A percentile compares a stretch with the other conserved stretches of the same genome.
These are phyloP conservation scores for Coemansia sp. DNA, from an alignment of 192 early-diverging fungal species.

Conservation along the genomic window DNA sequence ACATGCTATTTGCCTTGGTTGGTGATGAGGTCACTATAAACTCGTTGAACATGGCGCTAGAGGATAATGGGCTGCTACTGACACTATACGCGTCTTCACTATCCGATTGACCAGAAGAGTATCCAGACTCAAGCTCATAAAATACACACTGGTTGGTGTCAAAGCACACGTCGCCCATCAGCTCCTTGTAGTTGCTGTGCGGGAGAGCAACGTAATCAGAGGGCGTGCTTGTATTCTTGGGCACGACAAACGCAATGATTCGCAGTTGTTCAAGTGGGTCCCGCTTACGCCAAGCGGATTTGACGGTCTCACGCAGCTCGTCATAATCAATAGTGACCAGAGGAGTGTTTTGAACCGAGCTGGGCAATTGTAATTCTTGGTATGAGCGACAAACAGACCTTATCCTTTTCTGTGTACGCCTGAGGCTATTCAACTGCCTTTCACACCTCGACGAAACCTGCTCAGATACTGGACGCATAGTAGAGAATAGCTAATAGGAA, in stretches of 20 bases:
- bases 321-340: constrained; percentile 21
- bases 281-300: constrained; percentile 35
- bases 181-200: constrained; percentile 22
- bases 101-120: constrained; percentile 4
- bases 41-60: constrained; percentile 30
- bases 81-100: neutral
- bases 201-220: constrained; percentile 17
- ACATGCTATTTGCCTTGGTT: neutral
- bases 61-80: neutral
- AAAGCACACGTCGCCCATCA: constrained; percentile 8
- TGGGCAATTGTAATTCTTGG: neutral
- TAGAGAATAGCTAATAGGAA: constrained; percentile 5
- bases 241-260: constrained; percentile 33
- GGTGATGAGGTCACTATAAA: constrained; percentile 18
- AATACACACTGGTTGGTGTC: constrained; percentile 19
- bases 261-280: constrained; percentile 17
- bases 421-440: neutral
- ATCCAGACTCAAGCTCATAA: constrained; percentile 31
- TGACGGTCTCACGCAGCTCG: constrained; percentile 37
- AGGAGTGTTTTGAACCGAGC: neutral
- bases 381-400: neutral
- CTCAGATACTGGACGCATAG: neutral
- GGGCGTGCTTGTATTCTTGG: constrained; percentile 13
- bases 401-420: neutral
- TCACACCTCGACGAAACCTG: neutral